Evolutionary conservation across 129 eudicot genomes (phyloP).

Genomic region (Glebionis coronaria): DNA sequence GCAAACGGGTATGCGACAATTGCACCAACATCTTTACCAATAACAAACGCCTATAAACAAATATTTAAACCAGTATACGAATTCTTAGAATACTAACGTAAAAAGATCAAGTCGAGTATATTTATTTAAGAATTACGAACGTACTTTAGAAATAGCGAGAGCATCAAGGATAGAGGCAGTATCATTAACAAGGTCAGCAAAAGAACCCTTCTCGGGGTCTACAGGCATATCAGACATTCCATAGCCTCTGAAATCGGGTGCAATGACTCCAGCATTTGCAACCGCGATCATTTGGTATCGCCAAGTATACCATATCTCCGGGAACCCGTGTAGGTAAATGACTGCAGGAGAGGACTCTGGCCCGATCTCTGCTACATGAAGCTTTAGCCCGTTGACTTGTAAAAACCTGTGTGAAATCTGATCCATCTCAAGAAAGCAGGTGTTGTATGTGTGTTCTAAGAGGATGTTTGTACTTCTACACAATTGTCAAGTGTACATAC

Average conservation of each 20-base stretch:
- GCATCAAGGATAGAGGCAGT: slow-evolving; percentile 18
- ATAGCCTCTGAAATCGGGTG: slow-evolving; percentile 29
- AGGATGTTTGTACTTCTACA: too few species aligned
- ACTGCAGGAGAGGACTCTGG: slow-evolving; percentile 17
- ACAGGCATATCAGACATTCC: slow-evolving; percentile 26
- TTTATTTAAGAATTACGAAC: too few species aligned
- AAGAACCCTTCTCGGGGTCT: slow-evolving; percentile 21
- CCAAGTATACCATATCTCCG: slow-evolving; percentile 31
- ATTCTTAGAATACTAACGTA: too few species aligned
- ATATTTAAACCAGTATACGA: too few species aligned
- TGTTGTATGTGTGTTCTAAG: not conserved
- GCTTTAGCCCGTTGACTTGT: slow-evolving; percentile 18
- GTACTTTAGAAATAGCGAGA: slow-evolving; percentile 19
- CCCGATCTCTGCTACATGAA: slow-evolving; percentile 30
- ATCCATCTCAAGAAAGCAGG: slow-evolving; percentile 19
- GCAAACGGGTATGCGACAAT: slow-evolving; percentile 13
- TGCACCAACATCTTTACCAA: slow-evolving; percentile 19
- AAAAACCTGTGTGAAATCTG: slow-evolving; percentile 21
- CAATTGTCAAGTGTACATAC: too few species aligned
- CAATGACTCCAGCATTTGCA: too few species aligned
- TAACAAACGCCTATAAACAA: slow-evolving; percentile 7
- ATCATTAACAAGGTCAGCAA: slow-evolving; percentile 18
- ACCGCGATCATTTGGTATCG: too few species aligned
- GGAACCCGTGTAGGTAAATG: slow-evolving; percentile 26
- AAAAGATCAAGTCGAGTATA: too few species aligned